Evolutionary conservation across 73 alveolate species (phyloP).

Genomic region (Halteria grandinella): DNA sequence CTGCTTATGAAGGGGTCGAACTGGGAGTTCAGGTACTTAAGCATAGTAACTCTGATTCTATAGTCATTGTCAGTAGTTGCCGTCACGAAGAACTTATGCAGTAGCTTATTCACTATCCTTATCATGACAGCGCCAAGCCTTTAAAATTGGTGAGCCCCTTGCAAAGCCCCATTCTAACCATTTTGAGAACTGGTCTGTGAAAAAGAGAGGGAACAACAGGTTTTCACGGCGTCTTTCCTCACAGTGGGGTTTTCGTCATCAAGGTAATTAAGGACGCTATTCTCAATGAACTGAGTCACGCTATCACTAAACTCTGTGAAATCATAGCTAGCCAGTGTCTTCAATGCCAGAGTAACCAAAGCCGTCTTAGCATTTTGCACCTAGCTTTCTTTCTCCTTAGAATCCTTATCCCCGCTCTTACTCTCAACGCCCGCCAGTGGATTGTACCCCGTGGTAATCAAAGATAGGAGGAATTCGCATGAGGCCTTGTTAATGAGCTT

Average conservation of each 20-base stretch:
- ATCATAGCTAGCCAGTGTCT: constrained; percentile 64
- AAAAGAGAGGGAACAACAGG: constrained; percentile 60
- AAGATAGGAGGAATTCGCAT: constrained; percentile 37
- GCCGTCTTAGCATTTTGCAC: constrained; percentile 16
- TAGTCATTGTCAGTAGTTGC: constrained; percentile 87
- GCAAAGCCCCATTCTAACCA: no score
- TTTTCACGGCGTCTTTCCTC: constrained; percentile 68
- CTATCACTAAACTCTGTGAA: constrained; percentile 62
- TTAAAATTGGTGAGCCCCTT: constrained; percentile 11
- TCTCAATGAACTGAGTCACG: constrained; percentile 70
- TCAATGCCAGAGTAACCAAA: constrained; percentile 59
- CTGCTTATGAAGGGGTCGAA: constrained; percentile 77
- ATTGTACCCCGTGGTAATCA: no score
- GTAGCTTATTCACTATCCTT: constrained; percentile 71
- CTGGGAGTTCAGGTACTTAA: constrained; percentile 75
- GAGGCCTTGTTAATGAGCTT: constrained; percentile 26
- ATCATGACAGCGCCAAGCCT: constrained; percentile 68
- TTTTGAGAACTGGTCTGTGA: no score
- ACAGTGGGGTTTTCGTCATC: constrained; percentile 63
- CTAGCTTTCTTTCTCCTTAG: constrained; percentile 22
- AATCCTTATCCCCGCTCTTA: no score
- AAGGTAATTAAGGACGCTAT: constrained; percentile 58
- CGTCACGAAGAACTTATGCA: constrained; percentile 80
- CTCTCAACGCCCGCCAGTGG: no score
- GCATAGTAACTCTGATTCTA: constrained; percentile 82